Evolutionary conservation across 169 alveolate species (phyloP), one percentile per base, ranked within the genome.

Genomic region (Theileria parva): DNA sequence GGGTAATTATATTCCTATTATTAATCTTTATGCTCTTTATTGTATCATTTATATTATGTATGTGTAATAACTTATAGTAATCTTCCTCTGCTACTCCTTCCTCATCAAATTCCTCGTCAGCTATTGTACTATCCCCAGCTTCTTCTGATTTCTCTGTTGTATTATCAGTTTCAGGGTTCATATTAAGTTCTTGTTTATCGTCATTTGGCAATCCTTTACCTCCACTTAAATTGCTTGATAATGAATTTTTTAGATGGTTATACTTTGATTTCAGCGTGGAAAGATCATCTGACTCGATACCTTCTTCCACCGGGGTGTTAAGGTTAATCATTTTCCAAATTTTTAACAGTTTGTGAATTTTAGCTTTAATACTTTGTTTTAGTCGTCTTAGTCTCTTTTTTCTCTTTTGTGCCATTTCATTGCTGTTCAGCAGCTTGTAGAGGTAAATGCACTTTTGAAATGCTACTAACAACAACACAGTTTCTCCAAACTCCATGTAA

Each of bases 131-230:
- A 21, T 67, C 77, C 30, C 32, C 86, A 8, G 61, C 21, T 15
- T 59, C 78, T 7, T 63, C 15, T 11, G 77, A 21, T 3, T 77
- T 75, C 15, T 48, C 72, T 27, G 72, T 21, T 44, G 2, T 7
- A 17, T 34, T 5, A 44, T 79, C 76, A 6, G 81, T 48, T 11
- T 39, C 23, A 2, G 66, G 44, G 6, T 21, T 66, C 23, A 48
- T 73, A 48, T 74, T 61, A 76, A 44, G 85, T 72, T 68, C 93
- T 70, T 71, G 68, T 69, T 19, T 85, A 77, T 63, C 89, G 69
- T 12, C 79, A 23, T n/a, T 64, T 88, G 30, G 50, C 71, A 64
- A 32, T 37, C 44, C 19, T 79, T 79, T 59, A 70, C 28, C 30
- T 79, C 50, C 70, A 68, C 65, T 21, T 27, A 25, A 37, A 13